Conservation (phyloP, 2,329 filamentous ascomycete genomes). For the Elsinoe fawcettii region DNA sequence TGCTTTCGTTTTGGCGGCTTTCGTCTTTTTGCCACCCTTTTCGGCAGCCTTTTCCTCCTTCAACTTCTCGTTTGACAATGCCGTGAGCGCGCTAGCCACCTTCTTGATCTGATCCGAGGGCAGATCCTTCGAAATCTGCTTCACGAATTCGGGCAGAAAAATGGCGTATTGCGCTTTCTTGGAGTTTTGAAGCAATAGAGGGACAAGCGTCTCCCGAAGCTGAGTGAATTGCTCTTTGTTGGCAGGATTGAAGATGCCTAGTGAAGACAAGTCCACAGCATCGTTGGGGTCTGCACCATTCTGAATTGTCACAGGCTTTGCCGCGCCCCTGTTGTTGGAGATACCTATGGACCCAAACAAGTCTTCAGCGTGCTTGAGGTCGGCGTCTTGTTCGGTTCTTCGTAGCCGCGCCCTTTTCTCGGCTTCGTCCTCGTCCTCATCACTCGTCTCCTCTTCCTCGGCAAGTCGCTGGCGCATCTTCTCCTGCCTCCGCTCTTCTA, state of each 20-base stretch:
- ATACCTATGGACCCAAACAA: conserved; percentile 72
- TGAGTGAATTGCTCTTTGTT: conserved; percentile 80
- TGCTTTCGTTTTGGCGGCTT: conserved; percentile 93
- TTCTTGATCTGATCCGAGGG: conserved; percentile 96
- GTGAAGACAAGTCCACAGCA: conserved; percentile 69
- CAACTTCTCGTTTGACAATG: conserved; percentile 93
- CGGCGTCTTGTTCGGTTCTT: conserved; percentile 74
- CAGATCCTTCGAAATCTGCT: conserved; percentile 78
- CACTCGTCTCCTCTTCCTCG: conserved; percentile 51
- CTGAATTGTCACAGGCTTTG: conserved; percentile 59
- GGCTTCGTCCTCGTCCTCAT: conserved; percentile 67
- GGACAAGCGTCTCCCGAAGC: conserved; percentile 69
- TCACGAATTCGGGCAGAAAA: conserved; percentile 85
- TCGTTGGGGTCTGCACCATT: conserved; percentile 65
- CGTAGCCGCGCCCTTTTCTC: conserved; percentile 66
- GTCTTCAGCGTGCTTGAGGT: conserved; percentile 83
- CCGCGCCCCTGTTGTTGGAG: conserved; percentile 61
- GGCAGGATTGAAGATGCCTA: conserved; percentile 80
- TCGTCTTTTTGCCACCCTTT: conserved; percentile 92
- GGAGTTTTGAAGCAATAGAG: conserved; percentile 63
- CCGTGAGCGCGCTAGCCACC: conserved; percentile 77
- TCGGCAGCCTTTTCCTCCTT: conserved; percentile 94
- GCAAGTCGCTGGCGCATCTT: conserved; percentile 51
- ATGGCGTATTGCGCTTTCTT: conserved; percentile 88
- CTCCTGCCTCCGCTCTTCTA: conserved; percentile 64